Conservation (phyloP, 148 eudicot genomes). For the Vaccinium myrtillus region DNA sequence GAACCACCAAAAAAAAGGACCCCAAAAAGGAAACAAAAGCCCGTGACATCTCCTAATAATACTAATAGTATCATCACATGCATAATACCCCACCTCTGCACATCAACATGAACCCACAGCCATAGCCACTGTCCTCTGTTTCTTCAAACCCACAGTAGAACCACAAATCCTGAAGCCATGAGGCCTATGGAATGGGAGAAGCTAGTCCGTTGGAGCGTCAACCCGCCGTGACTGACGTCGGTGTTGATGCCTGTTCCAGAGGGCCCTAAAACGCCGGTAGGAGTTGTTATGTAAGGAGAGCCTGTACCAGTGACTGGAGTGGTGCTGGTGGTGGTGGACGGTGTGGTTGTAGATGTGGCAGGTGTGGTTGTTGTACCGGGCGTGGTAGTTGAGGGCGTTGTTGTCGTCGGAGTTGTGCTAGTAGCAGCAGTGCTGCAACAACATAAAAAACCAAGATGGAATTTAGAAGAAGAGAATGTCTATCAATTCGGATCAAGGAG, state of each 20-base stretch:
- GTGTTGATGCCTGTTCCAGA: constrained; percentile 28
- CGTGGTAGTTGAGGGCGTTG: not conserved
- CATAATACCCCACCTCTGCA: not conserved
- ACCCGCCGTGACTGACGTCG: constrained; percentile 36
- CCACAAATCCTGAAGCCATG: constrained; percentile 10
- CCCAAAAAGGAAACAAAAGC: constrained; percentile 5
- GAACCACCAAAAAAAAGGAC: constrained; percentile 3
- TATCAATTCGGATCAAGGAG: no score
- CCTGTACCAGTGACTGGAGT: constrained; percentile 18
- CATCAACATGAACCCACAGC: constrained; percentile 2
- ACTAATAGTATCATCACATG: constrained; percentile 4
- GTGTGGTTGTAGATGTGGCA: not conserved
- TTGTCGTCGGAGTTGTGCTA: constrained; percentile 5
- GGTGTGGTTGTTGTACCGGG: not conserved
- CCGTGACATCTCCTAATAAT: not conserved
- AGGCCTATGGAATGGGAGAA: constrained; percentile 6
- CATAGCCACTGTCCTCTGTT: not conserved
- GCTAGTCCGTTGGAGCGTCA: constrained; percentile 14
- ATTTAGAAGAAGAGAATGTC: no score
- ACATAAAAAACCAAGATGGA: not conserved
- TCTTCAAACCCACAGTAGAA: constrained; percentile 18
- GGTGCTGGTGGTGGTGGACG: not conserved
- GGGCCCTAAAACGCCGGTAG: constrained; percentile 43
- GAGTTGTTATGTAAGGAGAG: constrained; percentile 25
- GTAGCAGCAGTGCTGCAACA: not conserved